phyloP scores from a whole-genome alignment of 228 moss, liverwort and hornwort species.

The Sphagnum fallax region DNA sequence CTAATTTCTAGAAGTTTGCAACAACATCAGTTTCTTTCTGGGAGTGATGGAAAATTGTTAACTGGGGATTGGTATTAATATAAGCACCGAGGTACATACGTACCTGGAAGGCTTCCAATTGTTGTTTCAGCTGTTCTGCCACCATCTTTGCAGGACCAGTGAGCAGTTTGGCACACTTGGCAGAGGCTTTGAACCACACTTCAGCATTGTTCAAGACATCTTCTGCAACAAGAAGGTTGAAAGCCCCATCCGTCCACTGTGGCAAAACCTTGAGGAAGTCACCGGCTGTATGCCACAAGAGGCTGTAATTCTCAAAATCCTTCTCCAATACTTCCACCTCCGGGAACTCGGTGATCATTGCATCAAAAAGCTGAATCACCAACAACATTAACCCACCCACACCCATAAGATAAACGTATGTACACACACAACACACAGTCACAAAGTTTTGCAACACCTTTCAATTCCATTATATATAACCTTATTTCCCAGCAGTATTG shows the following conservation, averaged over 20 bases:
- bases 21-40: too few species aligned
- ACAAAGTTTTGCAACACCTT: too few species aligned
- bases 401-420: not conserved
- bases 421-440: not conserved
- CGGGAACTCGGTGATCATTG: conserved; percentile 56
- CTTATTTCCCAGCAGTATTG: not conserved
- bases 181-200: conserved; percentile 48
- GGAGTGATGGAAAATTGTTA: not conserved
- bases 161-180: conserved; percentile 54
- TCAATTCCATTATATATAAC: too few species aligned
- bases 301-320: conserved; percentile 54
- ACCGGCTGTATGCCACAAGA: conserved; percentile 59
- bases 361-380: conserved; percentile 55
- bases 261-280: conserved; percentile 57
- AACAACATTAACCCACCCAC: not conserved
- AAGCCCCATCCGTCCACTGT: conserved; percentile 60
- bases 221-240: conserved; percentile 46
- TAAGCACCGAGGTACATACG: too few species aligned
- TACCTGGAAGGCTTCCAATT: conserved; percentile 61
- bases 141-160: conserved; percentile 47
- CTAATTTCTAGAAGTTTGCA: too few species aligned
- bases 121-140: conserved; percentile 45
- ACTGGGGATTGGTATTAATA: not conserved
- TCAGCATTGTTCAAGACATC: conserved; percentile 58
- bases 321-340: conserved; percentile 42